Base-by-base conservation (phyloP, 352 stramenopile species). In the Globisporangium paddicum region DNA sequence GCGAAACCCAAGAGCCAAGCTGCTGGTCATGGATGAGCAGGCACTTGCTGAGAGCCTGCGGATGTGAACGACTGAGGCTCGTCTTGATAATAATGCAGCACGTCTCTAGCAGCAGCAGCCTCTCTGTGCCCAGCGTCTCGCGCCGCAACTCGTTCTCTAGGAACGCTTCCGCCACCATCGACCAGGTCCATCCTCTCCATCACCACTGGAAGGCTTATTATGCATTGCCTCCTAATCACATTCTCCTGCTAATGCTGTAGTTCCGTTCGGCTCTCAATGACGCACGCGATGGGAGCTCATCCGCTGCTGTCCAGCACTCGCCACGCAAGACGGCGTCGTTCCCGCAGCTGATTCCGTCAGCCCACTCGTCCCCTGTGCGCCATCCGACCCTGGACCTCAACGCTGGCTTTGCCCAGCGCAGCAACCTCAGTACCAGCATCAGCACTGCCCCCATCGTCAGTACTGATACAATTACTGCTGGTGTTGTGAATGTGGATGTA, bases 71-170 rank as follows among this genome's bases (percentile, higher is more conserved):
- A 18, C n/a, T 18, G 16, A 44, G 16, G 5, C 9, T 4, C 32
- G 16, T 44, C 6, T 21, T 1, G 14, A 21, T 19, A 44, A 44
- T 44, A 18, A 7, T 21, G 38, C 38, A 44, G 38, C 38, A 44
- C 1, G 35, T n/a, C 35, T 5, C 16, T 25, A 52, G 1, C 18
- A 58, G 18, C 46, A 58, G 61, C 23, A 64, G 46, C 16, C 45
- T 26, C n/a, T 63, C 57, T n/a, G 26, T 58, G 30, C 48, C 48
- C 2, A n/a, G n/a, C n/a, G 41, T 72, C 8, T 50, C 56, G 19
- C 64, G 70, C 2, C 62, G 70, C 23, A 75, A 71, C 40, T 78
- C 67, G 44, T 78, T 78, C 52, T 73, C 67, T 2, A 48, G 64
- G n/a, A 68, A 68, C 3, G 38, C 42, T 14, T 60, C 64, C 1